Base-by-base conservation (phyloP, 768 basidiomycete genomes). In the Phlegmacium glaucopus region DNA sequence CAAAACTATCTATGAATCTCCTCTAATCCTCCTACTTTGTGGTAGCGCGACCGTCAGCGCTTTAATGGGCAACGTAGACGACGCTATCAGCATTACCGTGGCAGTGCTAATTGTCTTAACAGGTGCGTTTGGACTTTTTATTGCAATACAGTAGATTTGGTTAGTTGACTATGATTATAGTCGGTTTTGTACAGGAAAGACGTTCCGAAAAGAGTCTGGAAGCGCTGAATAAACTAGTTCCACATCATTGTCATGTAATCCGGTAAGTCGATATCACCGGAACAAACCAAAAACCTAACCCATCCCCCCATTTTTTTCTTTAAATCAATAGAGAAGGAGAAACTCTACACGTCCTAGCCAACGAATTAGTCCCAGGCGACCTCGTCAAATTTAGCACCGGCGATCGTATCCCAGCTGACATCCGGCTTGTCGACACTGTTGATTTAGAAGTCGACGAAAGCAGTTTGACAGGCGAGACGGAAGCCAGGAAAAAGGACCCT, bases 391-490 rank as follows among this genome's bases (percentile, higher is more conserved):
- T 98, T 69, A 70, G 78, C 18, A 94, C 93, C 0, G 94, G 94
- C 15, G 94, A 98, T 63, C 90, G 94, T 32, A 80, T 98, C 16
- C 94, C 94, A 2, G 93, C 95, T 34, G 94, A 98, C 59, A 77
- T 98, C 47, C 85, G 95, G 17, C 74, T 98, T 17, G 72, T 87
- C 45, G 70, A 79, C n/a, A 78, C 90, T 1, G 76, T 90, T 26
- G 91, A 93, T 54, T 76, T 97, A 30, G 94, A 97, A 61, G 85
- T 97, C 34, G 94, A 98, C 66, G 94, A 97, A 71, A 93, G 90
- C 55, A 93, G 91, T 56, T 66, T 98, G 42, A 98, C 94, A 6
- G 94, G 94, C 16, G 94, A 98, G 72, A 95, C 94, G 1, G 79
- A 78, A 15, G 82, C 92, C 4, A 80, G 90, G 15, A 69, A 70